Conservation (phyloP, 2,329 filamentous ascomycete species). For the Ophiostoma quercus region DNA sequence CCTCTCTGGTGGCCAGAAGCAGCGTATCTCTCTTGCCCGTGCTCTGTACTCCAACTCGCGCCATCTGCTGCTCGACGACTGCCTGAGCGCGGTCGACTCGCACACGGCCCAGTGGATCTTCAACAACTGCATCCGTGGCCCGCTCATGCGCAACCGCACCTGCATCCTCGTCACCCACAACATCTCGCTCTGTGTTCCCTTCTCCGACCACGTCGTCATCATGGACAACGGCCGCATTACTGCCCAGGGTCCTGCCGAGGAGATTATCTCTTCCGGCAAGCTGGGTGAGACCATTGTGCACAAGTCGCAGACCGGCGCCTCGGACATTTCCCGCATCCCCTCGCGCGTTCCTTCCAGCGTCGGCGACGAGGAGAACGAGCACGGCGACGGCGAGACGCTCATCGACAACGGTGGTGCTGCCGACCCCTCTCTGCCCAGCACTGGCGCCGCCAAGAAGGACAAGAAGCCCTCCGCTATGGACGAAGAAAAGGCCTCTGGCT, state of each 20-base stretch:
- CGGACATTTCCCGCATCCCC: constrained; percentile 63
- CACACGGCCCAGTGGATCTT: constrained; percentile 99
- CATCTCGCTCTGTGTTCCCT: constrained; percentile 76
- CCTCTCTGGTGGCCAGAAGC: constrained; percentile 93
- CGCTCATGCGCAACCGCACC: constrained; percentile 80
- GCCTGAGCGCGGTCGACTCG: constrained; percentile 91
- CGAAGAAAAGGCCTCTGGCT: constrained; percentile 77
- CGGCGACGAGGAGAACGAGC: constrained; percentile 56
- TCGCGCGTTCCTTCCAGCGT: constrained; percentile 75
- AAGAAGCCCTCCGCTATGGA: constrained; percentile 53
- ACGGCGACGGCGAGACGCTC: constrained; percentile 49
- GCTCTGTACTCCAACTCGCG: constrained; percentile 94
- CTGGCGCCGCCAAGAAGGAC: constrained; percentile 39
- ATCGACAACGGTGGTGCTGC: constrained; percentile 48
- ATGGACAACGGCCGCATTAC: constrained; percentile 80
- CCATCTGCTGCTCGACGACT: constrained; percentile 89
- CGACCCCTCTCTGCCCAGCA: constrained; percentile 43
- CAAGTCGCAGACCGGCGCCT: constrained; percentile 65
- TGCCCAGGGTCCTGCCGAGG: constrained; percentile 68
- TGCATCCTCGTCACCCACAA: constrained; percentile 97
- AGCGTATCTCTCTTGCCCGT: constrained; percentile 92
- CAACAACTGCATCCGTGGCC: constrained; percentile 82
- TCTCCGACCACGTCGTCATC: constrained; percentile 73
- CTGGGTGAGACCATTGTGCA: constrained; percentile 77
- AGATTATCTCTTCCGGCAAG: constrained; percentile 80